A percentile compares a stretch with the other conserved stretches of the same genome.
Conservation (phyloP, 1,284 basidiomycete genomes). For the Leccinum angustisporum region DNA sequence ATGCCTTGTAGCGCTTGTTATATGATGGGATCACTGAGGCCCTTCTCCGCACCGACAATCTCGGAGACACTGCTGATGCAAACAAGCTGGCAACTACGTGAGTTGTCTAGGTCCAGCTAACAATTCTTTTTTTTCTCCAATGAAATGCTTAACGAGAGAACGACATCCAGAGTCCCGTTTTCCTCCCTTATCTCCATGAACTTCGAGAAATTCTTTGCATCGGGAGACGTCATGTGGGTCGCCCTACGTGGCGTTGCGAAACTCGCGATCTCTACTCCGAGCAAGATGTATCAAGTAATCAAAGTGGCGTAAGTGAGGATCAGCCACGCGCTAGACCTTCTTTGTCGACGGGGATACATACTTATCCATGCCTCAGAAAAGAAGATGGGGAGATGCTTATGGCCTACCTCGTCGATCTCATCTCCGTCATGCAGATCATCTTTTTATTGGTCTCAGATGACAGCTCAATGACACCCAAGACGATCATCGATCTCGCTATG, state of each 20-base stretch:
- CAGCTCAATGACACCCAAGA: neutral
- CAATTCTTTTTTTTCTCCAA: neutral
- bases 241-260: neutral
- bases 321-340: neutral
- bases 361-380: conserved; percentile 2
- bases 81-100: neutral
- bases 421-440: conserved; percentile 22
- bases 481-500: neutral
- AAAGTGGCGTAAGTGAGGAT: conserved; percentile 10
- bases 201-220: neutral
- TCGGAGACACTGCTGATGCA: neutral
- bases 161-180: neutral
- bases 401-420: conserved; percentile 13
- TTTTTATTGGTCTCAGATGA: conserved; percentile 9
- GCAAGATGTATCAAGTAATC: neutral
- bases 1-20: neutral
- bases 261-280: conserved; percentile 14
- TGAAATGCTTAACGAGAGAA: neutral
- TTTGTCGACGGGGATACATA: neutral
- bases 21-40: neutral
- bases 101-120: neutral
- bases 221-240: neutral
- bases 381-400: conserved; percentile 20
- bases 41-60: neutral
- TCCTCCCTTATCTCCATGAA: neutral